Evolutionary conservation across 768 basidiomycete genomes (phyloP), one percentile per base, ranked within the genome.

Genomic region (Leccinellum rugosiceps): DNA sequence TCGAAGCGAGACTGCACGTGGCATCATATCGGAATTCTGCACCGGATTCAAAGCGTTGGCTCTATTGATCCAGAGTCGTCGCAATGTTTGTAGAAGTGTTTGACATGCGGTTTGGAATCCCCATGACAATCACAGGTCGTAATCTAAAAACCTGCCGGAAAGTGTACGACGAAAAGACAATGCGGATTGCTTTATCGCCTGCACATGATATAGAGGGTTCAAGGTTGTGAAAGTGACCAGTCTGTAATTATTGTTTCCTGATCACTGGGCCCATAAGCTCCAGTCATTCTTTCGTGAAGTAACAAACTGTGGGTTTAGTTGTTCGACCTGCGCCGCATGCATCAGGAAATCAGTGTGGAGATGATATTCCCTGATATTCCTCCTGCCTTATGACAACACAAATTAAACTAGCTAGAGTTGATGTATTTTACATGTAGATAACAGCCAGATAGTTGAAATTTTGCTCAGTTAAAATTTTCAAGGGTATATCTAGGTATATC

Each of bases 241-340:
- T 6, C 44, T 57, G 43, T 31, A 53, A 19, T 53, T 17, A 10
- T 17, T n/a, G 31, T 53, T 52, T 28, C 15, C 49, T 9, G 4
- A 53, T 35, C 13, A 23, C 25, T 48, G n/a, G n/a, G 7, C 53
- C 14, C 48, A 10, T 56, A 84, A 83, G 48, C 81, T 83, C 1
- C 76, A 78, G 52, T 77, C 80, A 2, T 89, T 90, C 71, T 90
- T 88, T 73, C 80, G 83, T 55, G 89, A 89, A 73, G 83, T 88
- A 21, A 84, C 85, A 6, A 86, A 83, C 8, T 26, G 26, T 26
- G 26, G 26, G 26, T 26, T 3, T 26, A 6, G 26, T 6, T 26
- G 6, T 26, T 6, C 26, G 26, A 26, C 26, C 26, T 26, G 26
- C 26, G 26, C 87, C 30, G 32, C 19, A 47, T 64, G 14, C n/a